A percentile compares a stretch with the other conserved stretches of the same genome.
These are phyloP conservation scores for Saturnispora dispora DNA, from an alignment of 805 yeast genomes.

Conservation along the genomic window DNA sequence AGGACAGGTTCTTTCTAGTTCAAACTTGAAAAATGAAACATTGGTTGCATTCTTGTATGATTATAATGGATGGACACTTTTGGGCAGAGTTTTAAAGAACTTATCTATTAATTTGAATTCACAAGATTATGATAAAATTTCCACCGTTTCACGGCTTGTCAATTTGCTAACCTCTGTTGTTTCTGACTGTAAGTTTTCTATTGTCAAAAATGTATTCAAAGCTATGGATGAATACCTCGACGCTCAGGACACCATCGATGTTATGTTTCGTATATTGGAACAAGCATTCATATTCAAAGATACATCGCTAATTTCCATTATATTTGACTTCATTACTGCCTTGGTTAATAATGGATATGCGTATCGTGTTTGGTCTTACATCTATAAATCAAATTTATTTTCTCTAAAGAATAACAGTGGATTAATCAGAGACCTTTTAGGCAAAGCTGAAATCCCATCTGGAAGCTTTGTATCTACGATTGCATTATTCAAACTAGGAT, in stretches of 20 bases:
- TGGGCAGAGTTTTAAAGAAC: constrained; percentile 73
- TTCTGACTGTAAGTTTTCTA: constrained; percentile 28
- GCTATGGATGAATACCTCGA: constrained; percentile 31
- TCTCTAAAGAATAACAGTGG: constrained; percentile 60
- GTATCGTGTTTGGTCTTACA: constrained; percentile 69
- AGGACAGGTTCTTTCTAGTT: constrained; percentile 37
- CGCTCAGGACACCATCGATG: constrained; percentile 34
- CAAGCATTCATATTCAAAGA: constrained; percentile 52
- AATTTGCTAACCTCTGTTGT: constrained; percentile 42
- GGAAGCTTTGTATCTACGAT: constrained; percentile 62
- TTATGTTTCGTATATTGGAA: constrained; percentile 59
- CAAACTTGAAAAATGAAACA: constrained; percentile 9
- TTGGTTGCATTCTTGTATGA: constrained; percentile 60
- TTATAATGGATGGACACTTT: constrained; percentile 79
- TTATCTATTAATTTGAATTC: constrained; percentile 33
- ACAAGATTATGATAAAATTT: constrained; percentile 31
- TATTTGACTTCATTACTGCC: constrained; percentile 42
- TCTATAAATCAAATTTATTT: constrained; percentile 57
- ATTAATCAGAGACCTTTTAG: constrained; percentile 48
- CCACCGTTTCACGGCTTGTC: constrained; percentile 39
- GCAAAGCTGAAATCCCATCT: constrained; percentile 60
- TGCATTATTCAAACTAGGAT: constrained; percentile 46
- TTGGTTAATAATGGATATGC: constrained; percentile 41
- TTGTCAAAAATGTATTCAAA: constrained; percentile 20
- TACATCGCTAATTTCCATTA: constrained; percentile 34